phyloP scores from a whole-genome alignment of 495 filamentous ascomycete species.

The Neurospora cerealis region DNA sequence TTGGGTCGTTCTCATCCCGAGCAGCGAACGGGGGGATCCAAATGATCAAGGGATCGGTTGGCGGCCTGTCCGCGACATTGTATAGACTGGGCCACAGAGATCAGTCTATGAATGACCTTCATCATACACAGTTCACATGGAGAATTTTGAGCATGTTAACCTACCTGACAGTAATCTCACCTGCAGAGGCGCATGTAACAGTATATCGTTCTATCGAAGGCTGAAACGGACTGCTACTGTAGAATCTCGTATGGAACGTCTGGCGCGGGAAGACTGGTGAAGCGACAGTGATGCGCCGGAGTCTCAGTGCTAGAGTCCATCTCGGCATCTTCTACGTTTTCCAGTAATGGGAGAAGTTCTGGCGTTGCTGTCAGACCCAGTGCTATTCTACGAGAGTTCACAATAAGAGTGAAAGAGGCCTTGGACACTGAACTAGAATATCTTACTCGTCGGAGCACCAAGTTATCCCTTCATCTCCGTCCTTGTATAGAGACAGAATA shows the following conservation, averaged over 20 bases:
- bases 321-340: constrained; percentile 5
- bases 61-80: constrained; percentile 18
- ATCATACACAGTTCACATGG: not conserved
- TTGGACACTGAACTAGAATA: not conserved
- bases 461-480: not conserved
- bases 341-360: not conserved
- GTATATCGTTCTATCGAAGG: constrained; percentile 4
- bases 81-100: constrained; percentile 15
- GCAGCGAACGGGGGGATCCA: constrained; percentile 27
- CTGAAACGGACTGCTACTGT: not conserved
- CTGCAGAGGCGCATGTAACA: constrained; percentile 13
- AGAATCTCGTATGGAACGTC: not conserved
- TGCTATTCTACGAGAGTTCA: not conserved
- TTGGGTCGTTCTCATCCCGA: not conserved
- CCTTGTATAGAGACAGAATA: not conserved
- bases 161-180: constrained; percentile 17
- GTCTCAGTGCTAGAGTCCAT: not conserved
- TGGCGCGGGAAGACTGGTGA: not conserved
- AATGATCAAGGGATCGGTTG: constrained; percentile 20
- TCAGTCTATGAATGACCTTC: not conserved
- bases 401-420: not conserved
- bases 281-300: not conserved
- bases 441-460: not conserved
- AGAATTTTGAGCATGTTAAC: not conserved
- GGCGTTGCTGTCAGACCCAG: not conserved